These are phyloP conservation scores for Phytophthora agathidicida DNA, from an alignment of 352 stramenopile species.

Conservation along the genomic window DNA sequence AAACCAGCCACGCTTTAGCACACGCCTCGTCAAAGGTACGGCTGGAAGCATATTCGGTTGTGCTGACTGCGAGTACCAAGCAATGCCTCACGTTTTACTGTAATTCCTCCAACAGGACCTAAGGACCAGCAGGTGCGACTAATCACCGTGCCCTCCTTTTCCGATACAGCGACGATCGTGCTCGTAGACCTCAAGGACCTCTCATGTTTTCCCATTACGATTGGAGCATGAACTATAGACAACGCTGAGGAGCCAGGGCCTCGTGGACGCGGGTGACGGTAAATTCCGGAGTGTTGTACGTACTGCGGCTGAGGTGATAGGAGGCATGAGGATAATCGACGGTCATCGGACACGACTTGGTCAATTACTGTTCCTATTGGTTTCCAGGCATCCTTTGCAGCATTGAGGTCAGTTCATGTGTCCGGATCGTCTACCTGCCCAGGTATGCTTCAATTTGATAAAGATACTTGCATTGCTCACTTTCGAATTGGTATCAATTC, in stretches of 20 bases:
- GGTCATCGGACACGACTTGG: too few relatives aligned
- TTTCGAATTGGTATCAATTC: constrained; percentile 1
- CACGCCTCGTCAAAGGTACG: constrained; percentile 66
- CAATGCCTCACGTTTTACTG: constrained; percentile 5
- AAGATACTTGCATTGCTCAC: background rate
- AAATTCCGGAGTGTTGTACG: too few relatives aligned
- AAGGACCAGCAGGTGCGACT: constrained; percentile 69
- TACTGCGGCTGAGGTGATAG: too few relatives aligned
- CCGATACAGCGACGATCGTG: constrained; percentile 87
- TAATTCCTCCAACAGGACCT: constrained; percentile 26
- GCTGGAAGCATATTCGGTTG: background rate
- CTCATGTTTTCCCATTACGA: constrained; percentile 69
- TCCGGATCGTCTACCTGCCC: background rate
- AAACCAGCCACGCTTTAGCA: constrained; percentile 89
- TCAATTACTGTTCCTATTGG: constrained; percentile 5
- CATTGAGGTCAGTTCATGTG: constrained; percentile 4
- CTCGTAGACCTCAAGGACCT: constrained; percentile 91
- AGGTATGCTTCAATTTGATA: background rate
- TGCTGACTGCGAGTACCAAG: background rate
- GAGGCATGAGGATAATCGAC: too few relatives aligned
- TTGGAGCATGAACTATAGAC: constrained; percentile 31
- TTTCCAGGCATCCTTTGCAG: background rate
- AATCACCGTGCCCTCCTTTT: constrained; percentile 92
- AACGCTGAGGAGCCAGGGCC: background rate
- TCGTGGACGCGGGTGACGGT: too few relatives aligned